These are phyloP conservation scores for Yamadazyma sp. DNA, from an alignment of 805 yeast species.

Conservation along the genomic window DNA sequence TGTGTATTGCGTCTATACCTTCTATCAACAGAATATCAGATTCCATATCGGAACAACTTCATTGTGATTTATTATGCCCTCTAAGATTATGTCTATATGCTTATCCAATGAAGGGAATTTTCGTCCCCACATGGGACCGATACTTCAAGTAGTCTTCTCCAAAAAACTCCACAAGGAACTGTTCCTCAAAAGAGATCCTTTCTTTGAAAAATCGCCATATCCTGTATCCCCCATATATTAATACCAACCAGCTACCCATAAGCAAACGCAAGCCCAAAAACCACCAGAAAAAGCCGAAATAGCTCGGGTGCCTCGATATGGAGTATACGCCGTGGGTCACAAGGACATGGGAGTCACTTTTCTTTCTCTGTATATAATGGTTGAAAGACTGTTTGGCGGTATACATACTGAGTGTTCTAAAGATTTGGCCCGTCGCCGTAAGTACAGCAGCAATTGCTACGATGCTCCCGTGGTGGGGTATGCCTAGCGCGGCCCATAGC, in stretches of 20 bases:
- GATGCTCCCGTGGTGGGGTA: not conserved
- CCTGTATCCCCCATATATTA: slow-evolving; percentile 51
- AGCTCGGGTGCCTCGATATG: slow-evolving; percentile 80
- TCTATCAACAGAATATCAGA: no score
- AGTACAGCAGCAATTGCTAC: slow-evolving; percentile 47
- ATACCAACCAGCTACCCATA: slow-evolving; percentile 63
- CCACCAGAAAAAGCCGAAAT: slow-evolving; percentile 92
- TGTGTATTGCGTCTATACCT: no score
- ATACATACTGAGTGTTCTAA: slow-evolving; percentile 78
- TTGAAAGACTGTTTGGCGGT: slow-evolving; percentile 86
- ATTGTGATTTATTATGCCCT: no score
- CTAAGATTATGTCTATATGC: no score
- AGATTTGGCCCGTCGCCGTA: slow-evolving; percentile 59
- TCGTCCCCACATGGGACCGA: slow-evolving; percentile 46
- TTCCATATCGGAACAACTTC: no score
- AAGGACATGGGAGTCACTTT: slow-evolving; percentile 56
- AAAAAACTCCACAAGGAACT: slow-evolving; percentile 62
- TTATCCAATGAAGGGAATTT: no score
- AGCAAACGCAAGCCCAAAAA: slow-evolving; percentile 80
- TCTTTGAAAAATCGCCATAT: slow-evolving; percentile 67
- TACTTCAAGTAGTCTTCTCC: slow-evolving; percentile 64
- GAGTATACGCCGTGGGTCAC: slow-evolving; percentile 75
- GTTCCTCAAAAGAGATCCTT: slow-evolving; percentile 75
- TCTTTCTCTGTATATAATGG: slow-evolving; percentile 65
- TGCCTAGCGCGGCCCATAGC: not conserved